phyloP scores from a whole-genome alignment of 2,329 filamentous ascomycete genomes.

The Apiospora aurea region DNA sequence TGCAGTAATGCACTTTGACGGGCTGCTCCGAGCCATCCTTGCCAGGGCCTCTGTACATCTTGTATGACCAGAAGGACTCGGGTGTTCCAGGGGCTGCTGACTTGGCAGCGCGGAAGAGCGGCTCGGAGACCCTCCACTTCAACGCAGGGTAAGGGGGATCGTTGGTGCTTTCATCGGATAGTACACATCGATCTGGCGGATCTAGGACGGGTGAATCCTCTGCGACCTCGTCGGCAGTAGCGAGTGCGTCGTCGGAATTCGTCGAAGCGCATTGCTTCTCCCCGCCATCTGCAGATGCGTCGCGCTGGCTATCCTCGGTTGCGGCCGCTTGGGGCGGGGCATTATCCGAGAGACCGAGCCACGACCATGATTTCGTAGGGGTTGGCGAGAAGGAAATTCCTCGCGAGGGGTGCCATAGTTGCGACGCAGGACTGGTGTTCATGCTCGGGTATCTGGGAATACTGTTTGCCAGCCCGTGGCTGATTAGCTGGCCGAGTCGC shows the following conservation, averaged over 20 bases:
- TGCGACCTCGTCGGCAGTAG: not conserved
- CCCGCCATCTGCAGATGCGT: not conserved
- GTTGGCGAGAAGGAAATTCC: slow-evolving; percentile 44
- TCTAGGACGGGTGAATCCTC: not conserved
- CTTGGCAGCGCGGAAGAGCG: slow-evolving; percentile 57
- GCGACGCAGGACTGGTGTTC: slow-evolving; percentile 38
- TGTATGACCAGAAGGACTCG: slow-evolving; percentile 72
- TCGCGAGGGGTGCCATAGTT: slow-evolving; percentile 43
- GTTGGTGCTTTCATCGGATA: slow-evolving; percentile 31
- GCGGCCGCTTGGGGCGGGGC: not conserved
- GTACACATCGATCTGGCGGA: not conserved
- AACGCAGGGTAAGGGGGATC: slow-evolving; percentile 28
- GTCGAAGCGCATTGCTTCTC: not conserved
- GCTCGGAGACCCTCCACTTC: slow-evolving; percentile 55
- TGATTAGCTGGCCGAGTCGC: not conserved
- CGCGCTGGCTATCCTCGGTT: slow-evolving; percentile 9
- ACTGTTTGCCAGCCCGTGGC: slow-evolving; percentile 25
- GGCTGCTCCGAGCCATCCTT: slow-evolving; percentile 53
- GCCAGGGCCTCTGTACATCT: slow-evolving; percentile 65
- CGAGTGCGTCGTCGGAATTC: not conserved
- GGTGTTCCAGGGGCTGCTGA: slow-evolving; percentile 51
- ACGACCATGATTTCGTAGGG: not conserved
- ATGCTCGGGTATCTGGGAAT: slow-evolving; percentile 31
- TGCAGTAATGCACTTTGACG: slow-evolving; percentile 81
- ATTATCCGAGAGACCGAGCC: not conserved